Conservation (phyloP, 2,329 filamentous ascomycete species). For the Waltergamsia citrina region DNA sequence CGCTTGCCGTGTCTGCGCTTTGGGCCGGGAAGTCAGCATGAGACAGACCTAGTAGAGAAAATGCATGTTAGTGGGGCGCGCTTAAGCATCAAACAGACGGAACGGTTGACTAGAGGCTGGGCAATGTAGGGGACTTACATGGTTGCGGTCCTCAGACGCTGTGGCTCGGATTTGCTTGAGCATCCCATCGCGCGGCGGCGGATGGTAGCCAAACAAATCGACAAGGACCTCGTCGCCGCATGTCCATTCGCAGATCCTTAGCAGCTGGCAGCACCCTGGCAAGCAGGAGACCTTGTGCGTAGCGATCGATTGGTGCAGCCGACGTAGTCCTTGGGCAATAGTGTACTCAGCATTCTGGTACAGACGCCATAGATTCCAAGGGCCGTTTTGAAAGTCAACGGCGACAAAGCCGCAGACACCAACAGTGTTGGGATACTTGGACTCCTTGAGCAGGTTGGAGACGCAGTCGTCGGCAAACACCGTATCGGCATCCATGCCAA, state of each 20-base stretch:
- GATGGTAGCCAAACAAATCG: conserved; percentile 13
- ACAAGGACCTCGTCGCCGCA: conserved; percentile 12
- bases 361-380: conserved; percentile 14
- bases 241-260: conserved; percentile 12
- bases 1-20: conserved; percentile 26
- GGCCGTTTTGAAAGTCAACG: conserved; percentile 12
- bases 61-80: neutral
- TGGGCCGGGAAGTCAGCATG: conserved; percentile 17
- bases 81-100: neutral
- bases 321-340: conserved; percentile 14
- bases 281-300: conserved; percentile 14
- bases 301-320: conserved; percentile 13
- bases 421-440: conserved; percentile 24
- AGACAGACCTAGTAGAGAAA: conserved; percentile 8
- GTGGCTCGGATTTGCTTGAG: conserved; percentile 14
- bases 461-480: conserved; percentile 26
- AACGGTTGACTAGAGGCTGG: neutral
- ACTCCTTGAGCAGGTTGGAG: conserved; percentile 21
- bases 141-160: conserved; percentile 13
- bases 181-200: conserved; percentile 11
- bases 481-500: conserved; percentile 31
- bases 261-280: conserved; percentile 12
- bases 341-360: conserved; percentile 15
- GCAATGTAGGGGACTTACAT: conserved; percentile 5
- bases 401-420: conserved; percentile 31